Evolutionary conservation across 441 rosid species (phyloP).

Genomic region (Syzygium syzygioides): DNA sequence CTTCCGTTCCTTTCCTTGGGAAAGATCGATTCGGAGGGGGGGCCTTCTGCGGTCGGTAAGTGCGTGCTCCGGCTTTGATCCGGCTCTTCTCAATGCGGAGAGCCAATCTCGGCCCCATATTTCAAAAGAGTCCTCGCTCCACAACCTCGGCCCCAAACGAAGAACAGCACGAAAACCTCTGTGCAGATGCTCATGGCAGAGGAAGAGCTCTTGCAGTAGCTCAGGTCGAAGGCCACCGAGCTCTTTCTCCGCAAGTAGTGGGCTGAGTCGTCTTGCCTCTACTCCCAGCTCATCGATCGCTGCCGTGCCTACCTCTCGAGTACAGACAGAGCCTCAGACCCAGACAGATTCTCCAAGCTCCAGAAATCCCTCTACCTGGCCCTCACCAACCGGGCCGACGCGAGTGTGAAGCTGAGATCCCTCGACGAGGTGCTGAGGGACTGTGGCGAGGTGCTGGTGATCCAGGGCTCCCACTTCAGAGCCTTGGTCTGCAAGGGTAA

Average conservation of each 20-base stretch:
- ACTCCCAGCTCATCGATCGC: constrained; percentile 53
- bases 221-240: constrained; percentile 74
- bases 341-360: constrained; percentile 29
- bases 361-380: constrained; percentile 58
- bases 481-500: constrained; percentile 78
- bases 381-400: constrained; percentile 75
- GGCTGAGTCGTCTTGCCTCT: constrained; percentile 50
- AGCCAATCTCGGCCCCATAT: no score
- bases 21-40: background rate
- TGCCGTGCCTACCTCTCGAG: constrained; percentile 36
- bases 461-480: constrained; percentile 71
- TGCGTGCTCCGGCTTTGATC: background rate
- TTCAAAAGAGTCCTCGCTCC: background rate
- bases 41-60: background rate
- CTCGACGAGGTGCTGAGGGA: constrained; percentile 44
- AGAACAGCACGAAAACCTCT: background rate
- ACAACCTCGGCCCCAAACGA: background rate
- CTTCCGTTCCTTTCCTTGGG: background rate
- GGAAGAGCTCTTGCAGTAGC: constrained; percentile 44
- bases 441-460: constrained; percentile 49
- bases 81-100: background rate
- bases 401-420: constrained; percentile 38
- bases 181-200: constrained; percentile 13
- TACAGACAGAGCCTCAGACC: constrained; percentile 5
- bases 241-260: constrained; percentile 81